phyloP scores from a whole-genome alignment of 2,329 filamentous ascomycete genomes.

The Zymoseptoria crescenta region DNA sequence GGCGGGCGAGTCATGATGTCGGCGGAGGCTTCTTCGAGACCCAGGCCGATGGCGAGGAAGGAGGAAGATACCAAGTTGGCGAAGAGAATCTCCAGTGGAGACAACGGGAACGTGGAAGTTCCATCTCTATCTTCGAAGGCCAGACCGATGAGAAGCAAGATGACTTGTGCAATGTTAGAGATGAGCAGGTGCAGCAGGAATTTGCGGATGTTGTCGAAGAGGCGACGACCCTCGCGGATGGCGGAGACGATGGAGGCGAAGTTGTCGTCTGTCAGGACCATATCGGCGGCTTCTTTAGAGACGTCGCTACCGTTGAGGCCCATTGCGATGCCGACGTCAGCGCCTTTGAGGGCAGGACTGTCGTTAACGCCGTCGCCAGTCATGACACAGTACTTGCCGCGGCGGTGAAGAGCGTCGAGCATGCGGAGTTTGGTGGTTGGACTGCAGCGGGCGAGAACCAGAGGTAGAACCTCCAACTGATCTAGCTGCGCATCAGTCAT shows the following conservation, averaged over 20 bases:
- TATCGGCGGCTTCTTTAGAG: constrained; percentile 38
- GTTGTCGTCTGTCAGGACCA: constrained; percentile 40
- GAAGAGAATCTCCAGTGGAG: constrained; percentile 42
- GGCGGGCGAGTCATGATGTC: constrained; percentile 43
- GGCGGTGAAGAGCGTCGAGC: constrained; percentile 38
- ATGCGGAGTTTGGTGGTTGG: constrained; percentile 43
- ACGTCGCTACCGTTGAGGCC: constrained; percentile 38
- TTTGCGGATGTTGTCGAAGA: constrained; percentile 43
- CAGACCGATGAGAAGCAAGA: constrained; percentile 40
- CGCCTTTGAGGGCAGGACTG: constrained; percentile 38
- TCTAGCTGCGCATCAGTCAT: constrained; percentile 38
- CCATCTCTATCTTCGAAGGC: constrained; percentile 39
- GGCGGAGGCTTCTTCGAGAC: constrained; percentile 38
- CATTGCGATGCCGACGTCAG: constrained; percentile 42
- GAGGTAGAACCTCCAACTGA: constrained; percentile 33
- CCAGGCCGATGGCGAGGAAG: constrained; percentile 41
- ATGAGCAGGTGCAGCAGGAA: constrained; percentile 44
- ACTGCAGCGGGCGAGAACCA: constrained; percentile 41
- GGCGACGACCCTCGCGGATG: constrained; percentile 38
- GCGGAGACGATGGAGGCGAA: constrained; percentile 40
- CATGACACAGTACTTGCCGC: constrained; percentile 36
- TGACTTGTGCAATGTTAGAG: constrained; percentile 42
- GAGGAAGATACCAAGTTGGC: constrained; percentile 42
- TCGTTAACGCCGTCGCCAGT: constrained; percentile 42
- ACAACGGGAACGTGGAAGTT: constrained; percentile 40